Conservation (phyloP, 495 filamentous ascomycete species). For the Letharia lupina region DNA sequence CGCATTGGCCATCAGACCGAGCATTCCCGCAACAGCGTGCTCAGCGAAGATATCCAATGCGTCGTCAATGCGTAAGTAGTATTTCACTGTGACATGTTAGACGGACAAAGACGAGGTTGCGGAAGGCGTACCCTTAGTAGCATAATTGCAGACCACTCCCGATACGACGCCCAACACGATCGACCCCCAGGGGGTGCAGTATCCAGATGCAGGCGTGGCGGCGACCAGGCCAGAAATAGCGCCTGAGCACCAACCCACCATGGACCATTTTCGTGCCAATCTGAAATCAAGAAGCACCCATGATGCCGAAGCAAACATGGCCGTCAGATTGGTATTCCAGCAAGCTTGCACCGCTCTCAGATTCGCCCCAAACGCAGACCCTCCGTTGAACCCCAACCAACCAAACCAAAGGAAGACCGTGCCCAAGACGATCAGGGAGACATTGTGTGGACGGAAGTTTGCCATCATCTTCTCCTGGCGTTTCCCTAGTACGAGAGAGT, state of each 20-base stretch:
- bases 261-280: slow-evolving; percentile 94
- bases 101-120: slow-evolving; percentile 32
- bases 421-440: slow-evolving; percentile 91
- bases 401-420: slow-evolving; percentile 97
- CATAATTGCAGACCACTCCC: slow-evolving; percentile 83
- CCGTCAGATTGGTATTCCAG: slow-evolving; percentile 93
- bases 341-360: slow-evolving; percentile 91
- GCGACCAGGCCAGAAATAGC: slow-evolving; percentile 84
- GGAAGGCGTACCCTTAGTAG: slow-evolving; percentile 64
- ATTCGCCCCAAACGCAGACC: slow-evolving; percentile 94
- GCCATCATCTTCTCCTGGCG: slow-evolving; percentile 99
- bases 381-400: slow-evolving; percentile 98
- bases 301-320: slow-evolving; percentile 75
- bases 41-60: slow-evolving; percentile 97
- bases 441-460: slow-evolving; percentile 92
- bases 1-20: slow-evolving; percentile 88
- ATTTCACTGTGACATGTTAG: slow-evolving; percentile 64
- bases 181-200: slow-evolving; percentile 83
- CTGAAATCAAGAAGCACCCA: slow-evolving; percentile 94
- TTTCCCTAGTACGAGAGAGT: slow-evolving; percentile 89
- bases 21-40: slow-evolving; percentile 88
- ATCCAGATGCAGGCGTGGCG: slow-evolving; percentile 81
- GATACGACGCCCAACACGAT: slow-evolving; percentile 78
- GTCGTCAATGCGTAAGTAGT: slow-evolving; percentile 90
- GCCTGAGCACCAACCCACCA: slow-evolving; percentile 98